Evolutionary conservation across 257 asterid genomes (phyloP), one percentile per base, ranked within the genome.

Genomic region (Capsicum baccatum): DNA sequence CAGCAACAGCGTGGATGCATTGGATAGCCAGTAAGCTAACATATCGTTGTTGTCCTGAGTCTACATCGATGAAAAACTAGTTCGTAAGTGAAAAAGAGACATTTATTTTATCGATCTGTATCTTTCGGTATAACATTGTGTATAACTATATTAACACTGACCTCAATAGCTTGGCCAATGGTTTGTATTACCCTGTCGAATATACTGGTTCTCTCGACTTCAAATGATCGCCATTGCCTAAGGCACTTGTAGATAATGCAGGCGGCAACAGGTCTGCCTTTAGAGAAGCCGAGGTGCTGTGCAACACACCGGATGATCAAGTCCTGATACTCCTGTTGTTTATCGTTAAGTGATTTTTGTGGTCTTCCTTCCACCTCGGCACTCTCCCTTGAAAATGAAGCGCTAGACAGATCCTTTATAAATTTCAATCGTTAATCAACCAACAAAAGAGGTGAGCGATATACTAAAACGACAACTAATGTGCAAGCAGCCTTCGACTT

Each of bases 271-370:
- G 99, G 99, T 79, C 98, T 90, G 84, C 98, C 98, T 89, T 87
- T 94, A 10, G 99, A 92, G 91, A 94, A 97, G 90, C 99, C 98
- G 88, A 97, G 91, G 86, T 95, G 97, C 93, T 97, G 99, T 64
- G 98, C 99, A 81, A 97, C 90, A 83, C 98, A 97, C n/a, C 99
- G 98, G 74, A 97, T 95, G 84, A 97, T 98, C 91, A 97, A 92
- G 87, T 97, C 99, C 84, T 97, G 99, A 92, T 97, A 97, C 92
- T 97, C 99, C 85, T 95, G 98, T 87, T 97, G 99, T 92, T 97
- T 97, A 84, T 97, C 99, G 33, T 97, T 97, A 62, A 97, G 98
- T 15, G 98, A 92, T 87, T 92, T 94, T 84, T 97, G 98, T 86
- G 98, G 98, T 90, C 98, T 94, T 88, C 93, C 99, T 42, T 97